Conservation (phyloP, 805 yeast species). For the Monosporozyma yasuniensis region DNA sequence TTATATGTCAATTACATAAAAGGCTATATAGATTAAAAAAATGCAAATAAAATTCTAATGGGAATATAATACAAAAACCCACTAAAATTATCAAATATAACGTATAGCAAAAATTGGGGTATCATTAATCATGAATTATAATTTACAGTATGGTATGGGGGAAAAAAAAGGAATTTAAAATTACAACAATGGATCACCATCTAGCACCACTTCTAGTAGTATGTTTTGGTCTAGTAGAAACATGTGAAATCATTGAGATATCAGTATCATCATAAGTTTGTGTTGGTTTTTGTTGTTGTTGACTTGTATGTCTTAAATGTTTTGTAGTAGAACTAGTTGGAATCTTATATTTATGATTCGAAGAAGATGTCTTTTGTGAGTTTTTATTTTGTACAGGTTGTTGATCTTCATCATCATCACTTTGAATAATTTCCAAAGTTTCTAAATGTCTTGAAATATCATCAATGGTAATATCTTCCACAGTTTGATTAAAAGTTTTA, state of each 20-base stretch:
- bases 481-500: slow-evolving; percentile 31
- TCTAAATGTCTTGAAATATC: slow-evolving; percentile 32
- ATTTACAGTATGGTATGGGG: background rate
- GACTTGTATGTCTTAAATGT: slow-evolving; percentile 16
- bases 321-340: slow-evolving; percentile 24
- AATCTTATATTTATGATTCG: slow-evolving; percentile 19
- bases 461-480: slow-evolving; percentile 32
- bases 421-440: slow-evolving; percentile 26
- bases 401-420: slow-evolving; percentile 5
- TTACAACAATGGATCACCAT: slow-evolving; percentile 12
- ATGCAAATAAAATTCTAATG: background rate
- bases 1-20: slow-evolving; percentile 2
- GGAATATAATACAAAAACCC: background rate
- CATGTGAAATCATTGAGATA: slow-evolving; percentile 31
- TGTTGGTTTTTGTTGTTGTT: slow-evolving; percentile 9
- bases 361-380: slow-evolving; percentile 4
- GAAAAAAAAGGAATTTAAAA: no score
- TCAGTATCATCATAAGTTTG: slow-evolving; percentile 22
- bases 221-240: slow-evolving; percentile 21
- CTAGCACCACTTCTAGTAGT: slow-evolving; percentile 29
- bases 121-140: background rate
- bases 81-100: background rate
- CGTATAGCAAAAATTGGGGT: background rate
- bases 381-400: background rate
- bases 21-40: background rate